phyloP scores from a whole-genome alignment of 140 eudicot genomes.

The Ambrosia hybrid region DNA sequence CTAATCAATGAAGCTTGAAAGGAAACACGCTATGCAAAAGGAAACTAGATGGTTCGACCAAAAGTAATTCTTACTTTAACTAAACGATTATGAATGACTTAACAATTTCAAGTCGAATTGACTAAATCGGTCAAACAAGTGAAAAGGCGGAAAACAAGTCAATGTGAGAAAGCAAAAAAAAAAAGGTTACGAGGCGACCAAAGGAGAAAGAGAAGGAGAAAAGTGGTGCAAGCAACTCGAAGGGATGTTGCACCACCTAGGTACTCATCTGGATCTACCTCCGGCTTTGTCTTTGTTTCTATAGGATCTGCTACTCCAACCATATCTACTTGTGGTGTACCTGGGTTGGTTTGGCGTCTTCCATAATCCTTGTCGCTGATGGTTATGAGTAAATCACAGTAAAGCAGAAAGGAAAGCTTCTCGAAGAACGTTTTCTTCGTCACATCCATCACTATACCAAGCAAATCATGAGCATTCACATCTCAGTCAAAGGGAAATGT shows the following conservation, averaged over 20 bases:
- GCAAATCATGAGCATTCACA: neutral
- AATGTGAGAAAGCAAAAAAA: neutral
- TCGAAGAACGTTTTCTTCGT: too few relatives aligned
- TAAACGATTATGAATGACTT: neutral
- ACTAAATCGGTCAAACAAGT: neutral
- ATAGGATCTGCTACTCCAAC: too few relatives aligned
- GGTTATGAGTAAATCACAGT: too few relatives aligned
- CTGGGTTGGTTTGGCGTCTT: too few relatives aligned
- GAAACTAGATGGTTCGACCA: neutral
- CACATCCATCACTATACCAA: too few relatives aligned
- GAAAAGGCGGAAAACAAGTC: neutral
- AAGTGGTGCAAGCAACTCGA: neutral
- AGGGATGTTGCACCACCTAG: too few relatives aligned
- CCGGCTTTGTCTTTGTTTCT: too few relatives aligned
- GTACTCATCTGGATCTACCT: too few relatives aligned
- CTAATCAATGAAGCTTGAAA: neutral
- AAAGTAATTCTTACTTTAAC: neutral
- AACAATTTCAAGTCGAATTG: neutral
- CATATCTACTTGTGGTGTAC: too few relatives aligned
- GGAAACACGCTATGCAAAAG: neutral
- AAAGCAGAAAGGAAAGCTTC: too few relatives aligned
- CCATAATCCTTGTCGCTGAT: too few relatives aligned
- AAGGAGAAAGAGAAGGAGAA: neutral
- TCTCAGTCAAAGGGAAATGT: slow-evolving; percentile 6
- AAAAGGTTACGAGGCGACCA: neutral